Evolutionary conservation across 192 early-diverging fungal genomes (phyloP), one percentile per base, ranked within the genome.

Genomic region (Rhizophlyctis rosea): DNA sequence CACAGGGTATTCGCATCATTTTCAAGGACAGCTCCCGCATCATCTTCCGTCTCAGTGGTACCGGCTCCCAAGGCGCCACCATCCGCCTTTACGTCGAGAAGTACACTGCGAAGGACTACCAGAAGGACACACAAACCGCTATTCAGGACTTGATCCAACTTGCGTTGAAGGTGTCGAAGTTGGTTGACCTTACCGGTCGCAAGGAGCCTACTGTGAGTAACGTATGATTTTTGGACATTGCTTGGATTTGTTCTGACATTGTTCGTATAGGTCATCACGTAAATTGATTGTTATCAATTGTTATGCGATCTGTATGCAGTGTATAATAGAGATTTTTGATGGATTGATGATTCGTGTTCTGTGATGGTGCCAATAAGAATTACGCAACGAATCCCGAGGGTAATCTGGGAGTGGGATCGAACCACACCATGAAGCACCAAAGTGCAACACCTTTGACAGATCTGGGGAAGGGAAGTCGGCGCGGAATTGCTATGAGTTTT

Each of bases 81-180:
- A 81, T 98, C 29, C 88, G 96, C 61, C 77, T 98, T 30, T 98
- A 98, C 66, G 91, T 97, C 39, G 96, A 98, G 69, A 91, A 95
- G 74, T 94, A 93, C 70, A 80, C 82, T 23, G 65, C 76, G 34
- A 81, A 64, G 23, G 77, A 90, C 54, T 88, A 82, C 73, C 73
- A 75, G 34, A 57, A 69, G 30, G 88, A 91, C 21, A 87, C 90
- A 5, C 92, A 94, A 70, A 75, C 74, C n/a, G 95, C 92, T 3
- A 86, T 99, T 29, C 83, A 90, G 70, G 89, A 88, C 16, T 75
- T 99, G 70, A 93, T 99, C 69, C 74, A 89, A 54, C 82, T 87
- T 48, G 93, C 94, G 0, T 78, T 94, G 18, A 71, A 85, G 25
- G 73, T 97, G 47, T 88, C 86, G 23, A 64, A 87, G 59, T 70